Percentiles rank a stretch among this genome's conserved stretches.
These are phyloP conservation scores for Xylaria curta DNA, from an alignment of 495 filamentous ascomycete genomes.

Conservation along the genomic window DNA sequence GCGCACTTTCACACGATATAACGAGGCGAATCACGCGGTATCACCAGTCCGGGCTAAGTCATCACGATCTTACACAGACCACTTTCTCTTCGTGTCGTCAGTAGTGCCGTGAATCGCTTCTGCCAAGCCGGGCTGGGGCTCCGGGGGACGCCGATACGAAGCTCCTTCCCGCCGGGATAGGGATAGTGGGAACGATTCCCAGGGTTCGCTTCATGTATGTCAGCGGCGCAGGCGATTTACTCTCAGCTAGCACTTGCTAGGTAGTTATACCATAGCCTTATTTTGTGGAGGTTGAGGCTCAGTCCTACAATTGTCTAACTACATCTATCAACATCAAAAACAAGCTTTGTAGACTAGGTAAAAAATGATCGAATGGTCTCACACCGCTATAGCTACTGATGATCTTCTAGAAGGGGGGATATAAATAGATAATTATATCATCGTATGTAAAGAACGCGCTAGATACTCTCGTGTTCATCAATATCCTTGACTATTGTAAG, in stretches of 20 bases:
- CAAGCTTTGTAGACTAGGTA: neutral
- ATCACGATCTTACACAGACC: neutral
- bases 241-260: neutral
- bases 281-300: neutral
- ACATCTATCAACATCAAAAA: neutral
- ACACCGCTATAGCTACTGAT: neutral
- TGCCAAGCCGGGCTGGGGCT: slow-evolving; percentile 10
- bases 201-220: neutral
- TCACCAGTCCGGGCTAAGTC: neutral
- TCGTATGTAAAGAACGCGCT: neutral
- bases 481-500: neutral
- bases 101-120: neutral
- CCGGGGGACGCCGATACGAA: slow-evolving; percentile 8
- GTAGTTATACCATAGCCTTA: neutral
- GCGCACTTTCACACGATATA: neutral
- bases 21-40: neutral
- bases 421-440: neutral
- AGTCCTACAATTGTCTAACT: neutral
- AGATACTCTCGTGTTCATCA: neutral
- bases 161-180: neutral
- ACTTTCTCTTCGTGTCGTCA: slow-evolving; percentile 4
- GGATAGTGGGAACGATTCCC: neutral
- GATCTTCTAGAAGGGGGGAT: neutral
- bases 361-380: neutral
- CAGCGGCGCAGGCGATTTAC: neutral